phyloP scores from a whole-genome alignment of 2,329 filamentous ascomycete genomes.

The Pseudomassariella vexata region DNA sequence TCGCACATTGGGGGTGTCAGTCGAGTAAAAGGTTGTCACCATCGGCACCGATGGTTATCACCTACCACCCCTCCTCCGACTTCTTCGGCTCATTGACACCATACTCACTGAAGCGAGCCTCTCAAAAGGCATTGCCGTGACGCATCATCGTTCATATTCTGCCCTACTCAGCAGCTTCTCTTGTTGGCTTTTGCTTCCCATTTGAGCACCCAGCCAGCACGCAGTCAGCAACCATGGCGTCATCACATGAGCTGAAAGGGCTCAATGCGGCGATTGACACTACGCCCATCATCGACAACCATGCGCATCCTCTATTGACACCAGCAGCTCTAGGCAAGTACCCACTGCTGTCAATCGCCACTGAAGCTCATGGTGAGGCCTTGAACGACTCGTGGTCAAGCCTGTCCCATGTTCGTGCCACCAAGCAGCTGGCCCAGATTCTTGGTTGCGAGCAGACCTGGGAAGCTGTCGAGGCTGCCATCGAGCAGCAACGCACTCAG shows the following conservation, averaged over 20 bases:
- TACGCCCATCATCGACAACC: conserved; percentile 67
- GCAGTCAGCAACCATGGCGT: conserved; percentile 10
- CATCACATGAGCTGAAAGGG: conserved; percentile 7
- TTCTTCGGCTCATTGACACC: too few relatives aligned
- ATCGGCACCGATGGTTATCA: too few relatives aligned
- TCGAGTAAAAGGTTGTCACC: too few relatives aligned
- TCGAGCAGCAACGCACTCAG: conserved; percentile 32
- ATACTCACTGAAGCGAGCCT: too few relatives aligned
- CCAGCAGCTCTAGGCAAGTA: conserved; percentile 39
- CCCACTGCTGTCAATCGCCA: conserved; percentile 55
- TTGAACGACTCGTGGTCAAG: conserved; percentile 55
- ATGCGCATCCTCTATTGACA: conserved; percentile 64
- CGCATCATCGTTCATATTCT: too few relatives aligned
- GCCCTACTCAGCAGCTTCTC: too few relatives aligned
- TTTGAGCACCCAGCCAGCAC: too few relatives aligned
- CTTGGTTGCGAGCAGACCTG: conserved; percentile 62
- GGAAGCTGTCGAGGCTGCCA: conserved; percentile 40
- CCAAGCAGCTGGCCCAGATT: conserved; percentile 59
- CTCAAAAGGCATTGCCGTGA: too few relatives aligned
- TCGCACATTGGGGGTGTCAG: too few relatives aligned
- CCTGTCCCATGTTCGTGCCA: conserved; percentile 64
- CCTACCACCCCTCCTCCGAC: too few relatives aligned
- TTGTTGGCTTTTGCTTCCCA: too few relatives aligned
- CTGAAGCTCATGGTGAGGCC: conserved; percentile 67
- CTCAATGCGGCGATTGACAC: conserved; percentile 34